Conservation (phyloP, 2,329 filamentous ascomycete genomes). For the Colletotrichum phormii region DNA sequence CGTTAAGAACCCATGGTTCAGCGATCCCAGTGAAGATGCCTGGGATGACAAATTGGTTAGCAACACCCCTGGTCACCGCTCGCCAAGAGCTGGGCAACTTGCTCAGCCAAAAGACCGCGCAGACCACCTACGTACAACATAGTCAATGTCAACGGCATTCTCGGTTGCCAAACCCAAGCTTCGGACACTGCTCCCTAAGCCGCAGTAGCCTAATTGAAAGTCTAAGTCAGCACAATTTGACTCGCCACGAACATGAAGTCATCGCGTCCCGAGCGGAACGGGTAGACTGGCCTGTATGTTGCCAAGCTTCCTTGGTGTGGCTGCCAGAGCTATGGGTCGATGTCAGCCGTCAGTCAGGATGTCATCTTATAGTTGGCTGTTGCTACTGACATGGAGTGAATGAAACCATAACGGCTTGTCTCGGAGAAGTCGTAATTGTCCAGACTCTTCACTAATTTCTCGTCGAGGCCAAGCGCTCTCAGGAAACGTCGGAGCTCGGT, state of each 20-base stretch:
- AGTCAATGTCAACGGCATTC: constrained; percentile 75
- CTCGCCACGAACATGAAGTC: constrained; percentile 18
- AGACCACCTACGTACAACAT: constrained; percentile 64
- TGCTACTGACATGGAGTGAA: constrained; percentile 80
- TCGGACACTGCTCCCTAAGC: constrained; percentile 75
- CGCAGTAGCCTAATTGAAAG: constrained; percentile 72
- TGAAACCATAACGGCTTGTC: constrained; percentile 79
- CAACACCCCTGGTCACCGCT: constrained; percentile 33
- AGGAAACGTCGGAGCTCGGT: constrained; percentile 79
- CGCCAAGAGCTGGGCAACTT: constrained; percentile 17
- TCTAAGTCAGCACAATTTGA: constrained; percentile 13
- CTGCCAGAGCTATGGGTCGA: constrained; percentile 62
- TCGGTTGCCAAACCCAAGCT: constrained; percentile 70
- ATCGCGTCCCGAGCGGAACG: constrained; percentile 17
- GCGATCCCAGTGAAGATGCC: constrained; percentile 84
- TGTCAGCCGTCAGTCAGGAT: constrained; percentile 40
- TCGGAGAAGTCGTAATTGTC: constrained; percentile 83
- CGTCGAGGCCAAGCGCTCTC: constrained; percentile 71
- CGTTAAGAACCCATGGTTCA: constrained; percentile 76
- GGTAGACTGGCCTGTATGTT: constrained; percentile 50
- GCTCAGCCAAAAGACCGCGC: constrained; percentile 20
- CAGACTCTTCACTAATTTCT: constrained; percentile 75
- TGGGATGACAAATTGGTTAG: constrained; percentile 45
- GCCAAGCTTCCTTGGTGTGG: constrained; percentile 60
- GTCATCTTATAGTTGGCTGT: not conserved